A percentile compares a stretch with the other conserved stretches of the same genome.
These are phyloP conservation scores for Rhodamnia argentea DNA, from an alignment of 345 rosid species.

Conservation along the genomic window DNA sequence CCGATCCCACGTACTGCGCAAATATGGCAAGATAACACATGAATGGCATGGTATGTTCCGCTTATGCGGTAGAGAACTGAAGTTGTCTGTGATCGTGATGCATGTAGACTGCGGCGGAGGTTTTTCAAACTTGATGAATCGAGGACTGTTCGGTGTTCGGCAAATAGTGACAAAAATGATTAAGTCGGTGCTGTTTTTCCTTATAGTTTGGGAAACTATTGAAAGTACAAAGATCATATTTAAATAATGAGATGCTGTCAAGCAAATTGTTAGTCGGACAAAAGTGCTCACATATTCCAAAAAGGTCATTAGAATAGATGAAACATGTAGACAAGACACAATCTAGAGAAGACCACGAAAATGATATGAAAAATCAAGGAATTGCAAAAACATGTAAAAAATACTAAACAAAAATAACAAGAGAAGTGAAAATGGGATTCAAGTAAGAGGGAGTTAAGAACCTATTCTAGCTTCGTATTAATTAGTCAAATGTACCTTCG, in stretches of 20 bases:
- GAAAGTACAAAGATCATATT: background rate
- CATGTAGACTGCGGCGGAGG: background rate
- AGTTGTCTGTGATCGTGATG: background rate
- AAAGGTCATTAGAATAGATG: background rate
- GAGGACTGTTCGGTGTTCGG: background rate
- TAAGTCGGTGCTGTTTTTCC: too few species aligned
- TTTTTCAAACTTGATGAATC: background rate
- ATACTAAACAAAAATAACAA: background rate
- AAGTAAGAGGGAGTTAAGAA: background rate
- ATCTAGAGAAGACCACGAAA: background rate
- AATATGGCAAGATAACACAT: background rate
- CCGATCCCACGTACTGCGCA: background rate
- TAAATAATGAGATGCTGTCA: background rate
- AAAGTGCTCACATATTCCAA: background rate
- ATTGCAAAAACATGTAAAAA: background rate
- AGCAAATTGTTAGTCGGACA: background rate
- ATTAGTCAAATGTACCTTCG: background rate
- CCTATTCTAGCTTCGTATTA: background rate
- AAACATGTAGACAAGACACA: background rate
- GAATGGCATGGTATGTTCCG: background rate
- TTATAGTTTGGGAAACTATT: background rate
- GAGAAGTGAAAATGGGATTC: background rate
- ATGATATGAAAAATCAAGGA: background rate
- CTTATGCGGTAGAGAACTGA: background rate
- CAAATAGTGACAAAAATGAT: background rate